phyloP scores from a whole-genome alignment of 306 rosid genomes.

The Quercus agrifolia region DNA sequence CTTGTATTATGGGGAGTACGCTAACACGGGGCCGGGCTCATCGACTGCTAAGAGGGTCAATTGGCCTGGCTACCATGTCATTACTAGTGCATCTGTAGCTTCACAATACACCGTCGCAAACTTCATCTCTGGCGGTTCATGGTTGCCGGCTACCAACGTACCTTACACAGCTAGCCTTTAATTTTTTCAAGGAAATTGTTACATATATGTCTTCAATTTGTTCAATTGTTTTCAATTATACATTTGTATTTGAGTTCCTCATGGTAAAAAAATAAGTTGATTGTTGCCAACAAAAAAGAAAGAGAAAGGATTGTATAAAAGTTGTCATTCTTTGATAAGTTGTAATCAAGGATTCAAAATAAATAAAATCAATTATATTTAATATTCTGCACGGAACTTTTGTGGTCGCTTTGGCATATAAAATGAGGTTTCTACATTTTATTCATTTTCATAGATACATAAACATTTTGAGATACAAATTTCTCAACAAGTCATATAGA shows the following conservation, averaged over 20 bases:
- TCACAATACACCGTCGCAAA: constrained; percentile 58
- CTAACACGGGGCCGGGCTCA: constrained; percentile 65
- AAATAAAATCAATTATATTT: not conserved
- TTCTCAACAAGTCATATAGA: too few relatives aligned
- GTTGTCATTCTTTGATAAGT: constrained; percentile 7
- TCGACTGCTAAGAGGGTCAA: constrained; percentile 52
- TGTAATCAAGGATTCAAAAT: not conserved
- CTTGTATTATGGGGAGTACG: constrained; percentile 61
- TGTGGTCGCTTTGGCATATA: too few relatives aligned
- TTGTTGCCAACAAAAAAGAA: too few relatives aligned
- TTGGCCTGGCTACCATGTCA: constrained; percentile 69
- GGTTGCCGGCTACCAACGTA: constrained; percentile 61
- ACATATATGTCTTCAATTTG: not conserved
- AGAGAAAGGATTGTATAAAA: not conserved
- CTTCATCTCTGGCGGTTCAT: constrained; percentile 56
- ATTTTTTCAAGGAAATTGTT: not conserved
- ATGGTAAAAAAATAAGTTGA: not conserved
- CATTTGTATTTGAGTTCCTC: not conserved
- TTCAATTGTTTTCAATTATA: not conserved
- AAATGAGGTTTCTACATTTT: too few relatives aligned
- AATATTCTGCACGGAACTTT: not conserved
- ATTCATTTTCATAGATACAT: too few relatives aligned
- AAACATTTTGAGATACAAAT: too few relatives aligned
- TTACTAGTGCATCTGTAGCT: constrained; percentile 62
- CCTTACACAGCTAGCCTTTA: constrained; percentile 64